Evolutionary conservation across 1,139 yeast species (phyloP).

Genomic region (Hanseniaspora uvarum): DNA sequence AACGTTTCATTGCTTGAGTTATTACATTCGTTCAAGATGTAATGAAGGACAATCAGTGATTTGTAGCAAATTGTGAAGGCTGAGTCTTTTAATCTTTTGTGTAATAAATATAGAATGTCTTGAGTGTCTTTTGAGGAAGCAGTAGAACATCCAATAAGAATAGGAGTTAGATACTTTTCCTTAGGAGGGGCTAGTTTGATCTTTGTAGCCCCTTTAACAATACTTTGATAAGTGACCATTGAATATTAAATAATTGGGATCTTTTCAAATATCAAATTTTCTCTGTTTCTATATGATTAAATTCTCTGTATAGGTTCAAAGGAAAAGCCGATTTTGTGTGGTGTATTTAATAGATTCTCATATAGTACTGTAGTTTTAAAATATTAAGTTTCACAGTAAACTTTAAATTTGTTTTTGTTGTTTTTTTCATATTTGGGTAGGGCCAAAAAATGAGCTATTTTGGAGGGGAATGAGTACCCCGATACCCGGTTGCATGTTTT

Average conservation of each 20-base stretch:
- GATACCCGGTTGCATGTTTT: too few relatives aligned
- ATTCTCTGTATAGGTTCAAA: too few relatives aligned
- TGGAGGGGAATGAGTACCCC: too few relatives aligned
- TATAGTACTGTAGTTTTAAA: too few relatives aligned
- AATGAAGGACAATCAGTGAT: constrained; percentile 71
- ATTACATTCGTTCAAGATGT: constrained; percentile 66
- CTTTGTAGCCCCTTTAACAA: constrained; percentile 68
- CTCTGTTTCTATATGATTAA: too few relatives aligned
- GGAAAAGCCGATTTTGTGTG: too few relatives aligned
- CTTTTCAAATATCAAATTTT: too few relatives aligned
- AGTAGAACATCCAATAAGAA: constrained; percentile 47
- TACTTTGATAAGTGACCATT: constrained; percentile 46
- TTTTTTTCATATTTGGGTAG: too few relatives aligned
- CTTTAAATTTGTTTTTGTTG: too few relatives aligned
- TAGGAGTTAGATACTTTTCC: constrained; percentile 88
- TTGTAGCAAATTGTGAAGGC: constrained; percentile 90
- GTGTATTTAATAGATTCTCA: too few relatives aligned
- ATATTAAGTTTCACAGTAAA: too few relatives aligned
- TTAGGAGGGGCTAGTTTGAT: constrained; percentile 89
- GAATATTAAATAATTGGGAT: not conserved
- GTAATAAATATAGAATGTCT: constrained; percentile 54
- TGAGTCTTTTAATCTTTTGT: constrained; percentile 53
- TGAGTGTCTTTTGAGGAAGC: constrained; percentile 36
- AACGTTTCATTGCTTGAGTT: not conserved
- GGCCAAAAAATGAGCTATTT: too few relatives aligned